Conservation (phyloP, 306 rosid genomes). For the Malus domestica region DNA sequence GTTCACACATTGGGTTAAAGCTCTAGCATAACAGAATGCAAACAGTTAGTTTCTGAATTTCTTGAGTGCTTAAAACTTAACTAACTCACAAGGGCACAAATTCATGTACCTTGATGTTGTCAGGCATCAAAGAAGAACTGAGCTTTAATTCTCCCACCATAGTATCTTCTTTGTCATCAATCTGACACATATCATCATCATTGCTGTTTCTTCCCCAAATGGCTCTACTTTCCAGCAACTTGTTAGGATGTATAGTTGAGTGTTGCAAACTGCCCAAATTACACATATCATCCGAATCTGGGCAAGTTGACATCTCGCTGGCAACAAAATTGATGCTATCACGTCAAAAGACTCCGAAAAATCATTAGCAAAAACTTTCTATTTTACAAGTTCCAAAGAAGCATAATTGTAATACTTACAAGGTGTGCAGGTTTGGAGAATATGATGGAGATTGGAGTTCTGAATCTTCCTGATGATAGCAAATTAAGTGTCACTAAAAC, state of each 20-base stretch:
- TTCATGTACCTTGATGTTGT: constrained; percentile 52
- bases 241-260: constrained; percentile 41
- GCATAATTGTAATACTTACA: constrained; percentile 33
- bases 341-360: constrained; percentile 1
- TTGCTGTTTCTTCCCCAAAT: constrained; percentile 50
- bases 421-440: constrained; percentile 29
- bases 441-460: constrained; percentile 37
- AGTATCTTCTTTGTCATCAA: constrained; percentile 58
- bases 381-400: constrained; percentile 10
- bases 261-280: constrained; percentile 45
- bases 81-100: background rate
- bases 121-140: constrained; percentile 40
- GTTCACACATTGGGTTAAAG: constrained; percentile 87
- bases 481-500: constrained; percentile 12
- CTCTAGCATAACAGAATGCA: constrained; percentile 40
- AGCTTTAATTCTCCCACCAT: constrained; percentile 32
- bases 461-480: constrained; percentile 44
- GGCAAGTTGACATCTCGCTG: constrained; percentile 36
- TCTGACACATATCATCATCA: constrained; percentile 80
- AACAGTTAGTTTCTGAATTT: constrained; percentile 10
- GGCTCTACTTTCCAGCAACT: constrained; percentile 29
- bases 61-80: constrained; percentile 10
- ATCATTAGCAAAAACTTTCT: constrained; percentile 17
- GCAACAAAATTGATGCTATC: constrained; percentile 17
- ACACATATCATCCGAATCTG: constrained; percentile 39